phyloP scores from a whole-genome alignment of 73 alveolate species.

The Tetrahymena thermophila region DNA sequence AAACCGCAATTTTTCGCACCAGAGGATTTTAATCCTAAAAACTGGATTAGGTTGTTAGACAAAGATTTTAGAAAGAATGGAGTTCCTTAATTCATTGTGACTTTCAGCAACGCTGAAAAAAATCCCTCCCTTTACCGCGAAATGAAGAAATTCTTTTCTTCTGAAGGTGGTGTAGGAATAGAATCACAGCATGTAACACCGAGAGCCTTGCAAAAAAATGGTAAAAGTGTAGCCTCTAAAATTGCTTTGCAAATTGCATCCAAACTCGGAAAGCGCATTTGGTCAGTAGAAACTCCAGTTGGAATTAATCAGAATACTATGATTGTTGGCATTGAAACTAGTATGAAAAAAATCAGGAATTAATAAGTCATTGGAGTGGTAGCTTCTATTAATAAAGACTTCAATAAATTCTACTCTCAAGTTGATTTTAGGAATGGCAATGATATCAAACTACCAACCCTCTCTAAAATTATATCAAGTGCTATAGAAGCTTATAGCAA shows the following conservation, averaged over 20 bases:
- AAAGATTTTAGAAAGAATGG: background rate
- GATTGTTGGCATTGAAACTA: conserved; percentile 48
- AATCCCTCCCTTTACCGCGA: background rate
- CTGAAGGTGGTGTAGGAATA: background rate
- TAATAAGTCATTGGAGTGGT: conserved; percentile 41
- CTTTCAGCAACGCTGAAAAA: background rate
- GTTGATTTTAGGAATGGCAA: background rate
- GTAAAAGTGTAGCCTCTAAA: background rate
- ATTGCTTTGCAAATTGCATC: background rate
- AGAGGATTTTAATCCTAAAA: background rate
- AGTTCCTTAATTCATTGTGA: background rate
- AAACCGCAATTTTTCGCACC: background rate
- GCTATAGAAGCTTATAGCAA: conserved; percentile 5
- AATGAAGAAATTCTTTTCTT: background rate
- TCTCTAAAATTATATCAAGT: background rate
- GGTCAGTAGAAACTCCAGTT: background rate
- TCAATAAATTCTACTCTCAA: conserved; percentile 19
- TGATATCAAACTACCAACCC: background rate
- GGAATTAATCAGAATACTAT: conserved; percentile 31
- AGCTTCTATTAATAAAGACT: conserved; percentile 39
- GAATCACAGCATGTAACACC: background rate
- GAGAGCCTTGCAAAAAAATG: background rate
- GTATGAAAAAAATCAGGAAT: conserved; percentile 10
- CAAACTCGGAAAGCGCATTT: background rate
- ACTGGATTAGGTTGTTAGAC: background rate